Conservation (phyloP, 2,329 filamentous ascomycete species). For the Trichoderma aggressivum region DNA sequence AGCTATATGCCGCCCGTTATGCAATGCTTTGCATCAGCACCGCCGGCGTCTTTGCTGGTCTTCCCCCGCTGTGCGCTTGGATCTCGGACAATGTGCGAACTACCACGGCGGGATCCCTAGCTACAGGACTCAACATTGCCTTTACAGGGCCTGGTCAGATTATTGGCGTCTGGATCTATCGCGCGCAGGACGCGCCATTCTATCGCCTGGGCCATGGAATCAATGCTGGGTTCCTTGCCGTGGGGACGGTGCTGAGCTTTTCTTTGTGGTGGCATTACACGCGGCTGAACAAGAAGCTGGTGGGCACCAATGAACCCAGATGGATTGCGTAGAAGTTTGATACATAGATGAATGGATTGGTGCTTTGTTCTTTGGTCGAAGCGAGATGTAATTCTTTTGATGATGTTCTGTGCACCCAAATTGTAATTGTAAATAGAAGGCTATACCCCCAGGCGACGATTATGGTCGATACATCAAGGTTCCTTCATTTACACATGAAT, state of each 20-base stretch:
- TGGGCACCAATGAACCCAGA: neutral
- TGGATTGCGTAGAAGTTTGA: neutral
- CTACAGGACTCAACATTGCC: neutral
- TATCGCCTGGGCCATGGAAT: neutral
- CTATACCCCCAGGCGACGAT: neutral
- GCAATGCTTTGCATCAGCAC: constrained; percentile 8
- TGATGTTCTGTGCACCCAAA: neutral
- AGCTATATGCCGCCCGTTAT: neutral
- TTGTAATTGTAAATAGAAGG: neutral
- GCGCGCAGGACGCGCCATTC: neutral
- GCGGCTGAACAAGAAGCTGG: neutral
- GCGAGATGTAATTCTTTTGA: neutral
- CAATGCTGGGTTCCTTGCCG: neutral
- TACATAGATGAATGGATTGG: neutral
- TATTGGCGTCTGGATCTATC: constrained; percentile 2
- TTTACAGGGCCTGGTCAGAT: neutral
- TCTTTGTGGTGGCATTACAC: constrained; percentile 3
- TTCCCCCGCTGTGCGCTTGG: neutral
- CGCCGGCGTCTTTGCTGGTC: neutral
- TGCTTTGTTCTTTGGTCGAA: neutral
- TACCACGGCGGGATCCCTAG: neutral
- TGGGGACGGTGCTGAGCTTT: neutral
- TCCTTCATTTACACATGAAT: neutral
- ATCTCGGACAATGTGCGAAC: neutral
- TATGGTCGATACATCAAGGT: neutral